A percentile compares a stretch with the other conserved stretches of the same genome.
Evolutionary conservation across 139 green algal genomes (phyloP).

Genomic region (Pleodorina starrii): DNA sequence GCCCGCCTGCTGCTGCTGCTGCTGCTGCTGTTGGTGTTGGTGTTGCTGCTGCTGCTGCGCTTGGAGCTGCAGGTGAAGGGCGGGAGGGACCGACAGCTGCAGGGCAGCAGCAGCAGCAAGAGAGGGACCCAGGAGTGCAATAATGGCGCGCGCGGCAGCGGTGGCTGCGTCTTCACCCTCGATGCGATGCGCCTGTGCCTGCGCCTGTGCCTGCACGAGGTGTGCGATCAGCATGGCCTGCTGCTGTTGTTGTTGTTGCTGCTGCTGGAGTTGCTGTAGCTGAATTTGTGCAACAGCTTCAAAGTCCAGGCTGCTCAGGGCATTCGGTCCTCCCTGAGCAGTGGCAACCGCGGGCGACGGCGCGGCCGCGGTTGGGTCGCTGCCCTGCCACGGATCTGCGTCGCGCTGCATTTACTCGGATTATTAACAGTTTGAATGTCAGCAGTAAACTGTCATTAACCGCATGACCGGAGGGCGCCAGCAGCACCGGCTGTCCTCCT

Average conservation of each 20-base stretch:
- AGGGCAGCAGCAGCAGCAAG: background rate
- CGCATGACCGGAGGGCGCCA: background rate
- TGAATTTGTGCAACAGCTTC: background rate
- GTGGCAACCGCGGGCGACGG: background rate
- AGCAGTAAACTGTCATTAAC: background rate
- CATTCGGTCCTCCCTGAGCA: background rate
- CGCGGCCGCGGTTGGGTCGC: background rate
- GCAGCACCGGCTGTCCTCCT: background rate
- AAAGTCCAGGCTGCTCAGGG: background rate
- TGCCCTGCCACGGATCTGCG: background rate
- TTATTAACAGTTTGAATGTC: background rate
- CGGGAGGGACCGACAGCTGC: slow-evolving; percentile 17
- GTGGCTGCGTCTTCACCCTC: slow-evolving; percentile 15
- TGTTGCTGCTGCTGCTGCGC: background rate
- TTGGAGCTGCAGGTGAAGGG: background rate
- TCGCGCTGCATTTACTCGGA: background rate
- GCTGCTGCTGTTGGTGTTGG: background rate
- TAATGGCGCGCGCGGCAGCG: slow-evolving; percentile 15
- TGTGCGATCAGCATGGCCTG: slow-evolving; percentile 8
- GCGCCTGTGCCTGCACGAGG: slow-evolving; percentile 27
- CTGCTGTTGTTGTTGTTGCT: slow-evolving; percentile 38
- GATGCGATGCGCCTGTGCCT: background rate
- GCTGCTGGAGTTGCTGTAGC: slow-evolving; percentile 11
- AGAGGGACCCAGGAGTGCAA: slow-evolving; percentile 5
- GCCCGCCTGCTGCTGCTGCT: too few species aligned